Evolutionary conservation across 805 yeast genomes (phyloP), one percentile per base, ranked within the genome.

Genomic region (Ogataea zsoltii): DNA sequence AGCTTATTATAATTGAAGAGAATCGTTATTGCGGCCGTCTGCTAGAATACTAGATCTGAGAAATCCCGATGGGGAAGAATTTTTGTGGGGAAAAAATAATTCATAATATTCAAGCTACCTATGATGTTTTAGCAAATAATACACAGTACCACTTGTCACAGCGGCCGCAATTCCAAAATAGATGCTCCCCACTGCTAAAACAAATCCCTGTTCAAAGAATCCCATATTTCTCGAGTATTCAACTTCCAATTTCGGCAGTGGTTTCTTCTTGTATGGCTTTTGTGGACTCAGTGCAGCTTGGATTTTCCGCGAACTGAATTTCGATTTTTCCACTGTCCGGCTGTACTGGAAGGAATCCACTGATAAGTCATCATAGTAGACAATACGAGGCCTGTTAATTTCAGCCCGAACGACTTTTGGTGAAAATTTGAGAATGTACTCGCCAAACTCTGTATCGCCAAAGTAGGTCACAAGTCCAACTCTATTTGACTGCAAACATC

Each of bases 121-220:
- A 4, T 23, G 29, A 18, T 26, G 13, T 29, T 33, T 34, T 13
- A 19, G 14, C 28, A 35, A n/a, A 30, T 23, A 33, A 17, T 42
- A 42, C 2, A 21, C 25, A 2, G 41, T 33, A 4, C 37, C 38
- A 15, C 43, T 41, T 19, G 43, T 37, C 14, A 38, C 34, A 7
- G 38, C 30, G 14, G 19, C 13, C 6, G 36, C 40, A 11, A 38
- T 6, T 4, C 33, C 33, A 3, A 18, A n/a, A 14, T 26, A 38
- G 16, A 38, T 33, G 16, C 36, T 33, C 10, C 35, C 36, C 13
- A 44, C 29, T 13, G 47, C 47, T 23, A 44, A 19, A 12, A 28
- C 13, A 17, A 44, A 38, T 4, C 47, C 47, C 17, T 44, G 47
- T 31, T 44, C 47, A 14, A 44, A 44, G 25, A 44, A 44, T 7